Evolutionary conservation across 306 rosid genomes (phyloP), one percentile per base, ranked within the genome.

Genomic region (Lotus japonicus): DNA sequence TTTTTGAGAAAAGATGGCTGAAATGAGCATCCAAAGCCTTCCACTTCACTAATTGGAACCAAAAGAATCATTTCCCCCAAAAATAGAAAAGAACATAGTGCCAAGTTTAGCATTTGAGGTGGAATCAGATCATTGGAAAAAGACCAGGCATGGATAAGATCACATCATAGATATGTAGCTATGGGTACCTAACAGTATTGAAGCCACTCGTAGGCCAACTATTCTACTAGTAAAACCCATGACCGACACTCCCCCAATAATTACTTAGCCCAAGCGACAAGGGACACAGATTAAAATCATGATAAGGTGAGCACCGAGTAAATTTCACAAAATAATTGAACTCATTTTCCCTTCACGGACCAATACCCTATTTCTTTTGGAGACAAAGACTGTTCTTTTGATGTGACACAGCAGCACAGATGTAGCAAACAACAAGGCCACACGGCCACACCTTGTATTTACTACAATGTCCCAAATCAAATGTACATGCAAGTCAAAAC

Each of bases 401-500:
- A 77, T 64, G 15, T 46, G 68, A 38, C 72, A 33, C 42, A 38
- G 26, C 9, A 48, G 45, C 76, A 70, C 66, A 17, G 56, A 44
- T 56, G 33, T 59, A 43, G 64, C 50, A 71, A 44, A 7, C 49
- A 71, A 35, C 33, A 38, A 42, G 41, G 36, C 59, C 77, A 8
- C 18, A 54, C 57, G 50, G 36, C 52, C 77, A 11, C 28, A 54
- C 57, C 11, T 39, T 16, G 28, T 50, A 11, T 64, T 77, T 36
- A 38, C 73, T 31, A 48, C 36, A 31, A 31, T 38, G 57, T 77
- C 69, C 77, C 77, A 64, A 35, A 70, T 61, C 12, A 77, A 70
- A 48, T 57, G 64, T 68, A 56, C 81, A 64, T 64, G 66, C 12
- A 46, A 21, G 42, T 17, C 77, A 64, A 70, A 62, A 43, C 54